These are phyloP conservation scores for Neonectria ditissima DNA, from an alignment of 2,329 filamentous ascomycete genomes.

Conservation along the genomic window DNA sequence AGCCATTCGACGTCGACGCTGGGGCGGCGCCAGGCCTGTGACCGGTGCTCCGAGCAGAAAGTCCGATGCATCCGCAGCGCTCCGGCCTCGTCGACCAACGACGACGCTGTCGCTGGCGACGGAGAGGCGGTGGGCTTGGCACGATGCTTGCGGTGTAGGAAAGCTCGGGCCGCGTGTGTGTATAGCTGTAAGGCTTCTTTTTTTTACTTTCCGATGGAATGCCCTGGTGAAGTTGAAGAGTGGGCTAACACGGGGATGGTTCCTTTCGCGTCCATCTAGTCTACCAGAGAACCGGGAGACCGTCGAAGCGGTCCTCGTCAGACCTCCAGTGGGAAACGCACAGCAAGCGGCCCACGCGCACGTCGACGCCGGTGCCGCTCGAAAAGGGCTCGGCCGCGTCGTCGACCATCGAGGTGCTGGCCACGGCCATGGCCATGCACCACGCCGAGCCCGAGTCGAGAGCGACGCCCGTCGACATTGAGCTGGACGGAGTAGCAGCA, in stretches of 20 bases:
- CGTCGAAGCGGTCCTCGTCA: background rate
- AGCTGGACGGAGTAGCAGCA: too few species aligned
- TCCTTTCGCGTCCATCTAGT: background rate
- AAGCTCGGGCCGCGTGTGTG: constrained; percentile 1
- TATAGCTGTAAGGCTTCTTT: constrained; percentile 1
- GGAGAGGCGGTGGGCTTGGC: background rate
- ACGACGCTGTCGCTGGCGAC: background rate
- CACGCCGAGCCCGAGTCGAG: background rate
- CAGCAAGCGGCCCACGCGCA: background rate
- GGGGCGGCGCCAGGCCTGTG: constrained; percentile 3
- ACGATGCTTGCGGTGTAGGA: background rate
- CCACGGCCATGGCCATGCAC: background rate
- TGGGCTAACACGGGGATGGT: background rate
- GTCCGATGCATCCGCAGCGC: constrained; percentile 8
- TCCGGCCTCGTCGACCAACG: too few species aligned
- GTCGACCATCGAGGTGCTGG: background rate
- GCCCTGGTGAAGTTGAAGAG: too few species aligned
- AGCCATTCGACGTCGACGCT: background rate
- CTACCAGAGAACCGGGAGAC: constrained; percentile 4
- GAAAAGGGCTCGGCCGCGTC: background rate
- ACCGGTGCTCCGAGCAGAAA: constrained; percentile 8
- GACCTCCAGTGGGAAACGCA: background rate
- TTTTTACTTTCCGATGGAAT: too few species aligned
- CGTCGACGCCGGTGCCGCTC: background rate
- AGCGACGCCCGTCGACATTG: background rate